These are phyloP conservation scores for Vanilla planifolia DNA, from an alignment of 106 monocot genomes.

Conservation along the genomic window DNA sequence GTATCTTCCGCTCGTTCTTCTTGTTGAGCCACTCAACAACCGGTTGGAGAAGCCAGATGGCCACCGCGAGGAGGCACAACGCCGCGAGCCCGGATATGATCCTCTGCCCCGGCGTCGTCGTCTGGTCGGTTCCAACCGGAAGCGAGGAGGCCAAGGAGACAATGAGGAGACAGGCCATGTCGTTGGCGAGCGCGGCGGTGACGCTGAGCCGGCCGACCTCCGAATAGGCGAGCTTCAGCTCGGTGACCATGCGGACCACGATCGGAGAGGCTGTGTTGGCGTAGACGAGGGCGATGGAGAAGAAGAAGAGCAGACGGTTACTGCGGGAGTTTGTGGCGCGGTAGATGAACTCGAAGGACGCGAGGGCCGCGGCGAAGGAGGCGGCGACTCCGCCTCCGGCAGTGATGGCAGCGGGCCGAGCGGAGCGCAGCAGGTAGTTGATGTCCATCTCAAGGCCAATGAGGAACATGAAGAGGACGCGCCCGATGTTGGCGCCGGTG, in stretches of 20 bases:
- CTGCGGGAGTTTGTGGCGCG: neutral
- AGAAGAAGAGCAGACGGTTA: neutral
- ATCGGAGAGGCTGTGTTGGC: constrained; percentile 33
- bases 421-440: constrained; percentile 8
- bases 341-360: neutral
- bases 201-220: constrained; percentile 30
- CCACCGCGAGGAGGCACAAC: constrained; percentile 1
- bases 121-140: neutral
- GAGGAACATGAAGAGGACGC: constrained; percentile 32
- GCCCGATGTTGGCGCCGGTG: neutral
- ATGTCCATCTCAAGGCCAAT: constrained; percentile 33
- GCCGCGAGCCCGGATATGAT: neutral
- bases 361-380: neutral
- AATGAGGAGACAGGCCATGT: constrained; percentile 11
- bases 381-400: neutral
- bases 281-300: constrained; percentile 9
- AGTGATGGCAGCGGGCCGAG: constrained; percentile 8
- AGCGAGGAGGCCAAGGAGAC: neutral
- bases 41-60: constrained; percentile 27
- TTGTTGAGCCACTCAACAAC: constrained; percentile 21
- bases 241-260: constrained; percentile 21
- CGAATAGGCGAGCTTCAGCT: constrained; percentile 31
- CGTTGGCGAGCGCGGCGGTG: constrained; percentile 22
- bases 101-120: neutral
- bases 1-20: constrained; percentile 23